Base-by-base conservation (phyloP, 768 basidiomycete genomes). In the Daedaleopsis sinensis region DNA sequence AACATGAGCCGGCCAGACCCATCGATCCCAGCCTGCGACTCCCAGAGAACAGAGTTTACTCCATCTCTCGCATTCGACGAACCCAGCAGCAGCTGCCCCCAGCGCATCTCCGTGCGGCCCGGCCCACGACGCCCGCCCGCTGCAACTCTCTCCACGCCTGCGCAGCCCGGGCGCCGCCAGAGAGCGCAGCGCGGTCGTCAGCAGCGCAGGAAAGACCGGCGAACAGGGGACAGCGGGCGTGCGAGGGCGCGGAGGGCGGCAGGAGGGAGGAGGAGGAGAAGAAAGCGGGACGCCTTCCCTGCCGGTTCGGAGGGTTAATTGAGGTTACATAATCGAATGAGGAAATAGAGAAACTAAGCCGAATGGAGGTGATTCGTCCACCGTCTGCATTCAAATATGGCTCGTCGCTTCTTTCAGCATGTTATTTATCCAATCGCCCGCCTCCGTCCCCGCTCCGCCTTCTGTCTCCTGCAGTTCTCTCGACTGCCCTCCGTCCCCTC, bases 51-150 rank as follows among this genome's bases (percentile, higher is more conserved):
- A 63, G 57, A 55, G 49, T 55, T 39, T 47, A n/a, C 39, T 44
- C 35, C 42, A 39, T 35, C 52, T 19, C 27, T 36, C 35, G 38
- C 32, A 23, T 36, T 57, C 38, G 37, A 36, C 32, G 19, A 44
- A 55, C 18, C 38, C 55, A 38, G 36, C n/a, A 44, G 36, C 54
- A 36, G 53, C 35, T 32, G 27, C 27, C 27, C 27, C 23, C 52
- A 62, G 57, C 61, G 61, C 52, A 62, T 58, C 57, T 63, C 62
- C 57, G 62, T 47, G 55, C 62, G 62, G 62, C 48, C 62, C 62
- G 62, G 57, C 50, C 15, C 46, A 46, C 56, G 51, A 43, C 50
- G 39, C 47, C 43, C 50, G 39, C 47, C 43, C 61, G 57, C 42
- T 54, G 57, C 27, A 58, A 58, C 56, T 38, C 48, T 58, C 61